phyloP scores from a whole-genome alignment of 192 early-diverging fungal genomes.

The Gamsiella multidivaricata region DNA sequence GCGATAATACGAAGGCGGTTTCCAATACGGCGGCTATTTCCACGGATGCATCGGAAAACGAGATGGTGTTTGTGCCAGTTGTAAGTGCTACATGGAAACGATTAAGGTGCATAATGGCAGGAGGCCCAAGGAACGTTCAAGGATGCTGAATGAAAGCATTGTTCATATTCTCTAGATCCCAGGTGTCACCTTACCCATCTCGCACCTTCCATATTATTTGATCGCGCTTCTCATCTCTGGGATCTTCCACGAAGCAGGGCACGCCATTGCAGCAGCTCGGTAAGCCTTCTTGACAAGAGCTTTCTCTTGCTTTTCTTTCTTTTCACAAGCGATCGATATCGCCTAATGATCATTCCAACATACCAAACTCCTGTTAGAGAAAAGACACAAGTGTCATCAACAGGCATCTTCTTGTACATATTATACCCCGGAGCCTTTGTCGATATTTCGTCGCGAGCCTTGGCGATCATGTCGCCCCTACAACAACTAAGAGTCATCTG shows the following conservation, averaged over 20 bases:
- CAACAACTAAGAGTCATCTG: conserved; percentile 71
- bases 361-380: conserved; percentile 56
- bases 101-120: not conserved
- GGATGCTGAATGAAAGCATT: too few relatives aligned
- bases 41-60: conserved; percentile 38
- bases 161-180: conserved; percentile 68
- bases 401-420: conserved; percentile 74
- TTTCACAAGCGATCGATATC: too few relatives aligned
- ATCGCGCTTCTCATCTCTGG: conserved; percentile 71
- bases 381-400: conserved; percentile 65
- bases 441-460: conserved; percentile 59
- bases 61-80: conserved; percentile 69
- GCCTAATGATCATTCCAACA: not conserved
- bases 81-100: conserved; percentile 45
- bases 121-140: not conserved
- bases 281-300: conserved; percentile 36
- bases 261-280: conserved; percentile 77
- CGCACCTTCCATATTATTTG: conserved; percentile 74
- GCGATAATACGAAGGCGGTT: not conserved
- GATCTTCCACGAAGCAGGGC: conserved; percentile 78
- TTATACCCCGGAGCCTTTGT: conserved; percentile 87
- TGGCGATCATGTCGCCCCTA: conserved; percentile 56
- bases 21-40: conserved; percentile 18
- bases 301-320: too few relatives aligned
- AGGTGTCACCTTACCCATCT: conserved; percentile 77